Base-by-base conservation (phyloP, 192 early-diverging fungal species). In the Coemansia reversa region DNA sequence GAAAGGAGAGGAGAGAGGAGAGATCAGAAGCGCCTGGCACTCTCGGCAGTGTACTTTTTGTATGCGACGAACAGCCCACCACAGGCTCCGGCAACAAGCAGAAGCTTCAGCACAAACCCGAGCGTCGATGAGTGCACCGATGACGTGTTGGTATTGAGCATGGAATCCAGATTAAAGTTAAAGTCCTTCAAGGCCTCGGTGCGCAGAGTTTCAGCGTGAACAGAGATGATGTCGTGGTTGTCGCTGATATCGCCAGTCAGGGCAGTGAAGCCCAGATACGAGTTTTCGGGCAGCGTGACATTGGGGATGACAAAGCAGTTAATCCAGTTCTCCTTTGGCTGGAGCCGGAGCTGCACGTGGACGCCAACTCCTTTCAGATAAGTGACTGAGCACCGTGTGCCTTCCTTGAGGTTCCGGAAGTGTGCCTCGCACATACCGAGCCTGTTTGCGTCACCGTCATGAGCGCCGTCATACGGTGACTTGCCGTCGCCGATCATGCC, bases 401-500 rank as follows among this genome's bases (percentile, higher is more conserved):
- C 74, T 53, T 85, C 60, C 4, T 74, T 78, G 51, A 84, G 83
- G 60, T 83, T 84, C 27, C 93, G 87, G 83, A 95, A 94, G 65
- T 95, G 87, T 35, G 89, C 84, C 63, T 89, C 83, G 69, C 91
- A 92, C 63, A 84, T 84, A 29, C 85, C 89, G 42, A 82, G 45
- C 35, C 84, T 77, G 68, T 89, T 90, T 5, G 69, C 55, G n/a
- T 85, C 84, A 69, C 94, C 94, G 70, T 98, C 97, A 47, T 88
- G 86, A 19, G 81, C 85, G 56, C 89, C 85, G 60, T 96, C 94
- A 69, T 98, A 98, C 32, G 81, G 68, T 1, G 90, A 93, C 60
- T 83, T 81, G 53, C 95, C 97, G 68, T 98, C 94, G 62, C 94
- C 95, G 47, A 94, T 9, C 94, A 97, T 97, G 23, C 89, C 92